phyloP scores from a whole-genome alignment of 257 asterid genomes.

The Jasminum sambac region DNA sequence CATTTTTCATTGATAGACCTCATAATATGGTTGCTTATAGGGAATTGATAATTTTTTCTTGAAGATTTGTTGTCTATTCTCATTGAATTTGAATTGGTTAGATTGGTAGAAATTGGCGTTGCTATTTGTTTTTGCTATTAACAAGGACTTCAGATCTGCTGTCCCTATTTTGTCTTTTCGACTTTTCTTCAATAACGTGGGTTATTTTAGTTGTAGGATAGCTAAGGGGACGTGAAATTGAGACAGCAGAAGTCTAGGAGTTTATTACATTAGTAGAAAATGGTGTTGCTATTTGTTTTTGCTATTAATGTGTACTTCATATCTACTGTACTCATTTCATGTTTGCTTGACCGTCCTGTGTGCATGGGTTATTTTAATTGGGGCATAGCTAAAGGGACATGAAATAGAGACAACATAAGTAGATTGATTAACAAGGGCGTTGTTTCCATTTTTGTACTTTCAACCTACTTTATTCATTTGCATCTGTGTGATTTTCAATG shows the following conservation, averaged over 20 bases:
- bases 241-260: too few relatives aligned
- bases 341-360: too few relatives aligned
- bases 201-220: too few relatives aligned
- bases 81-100: background rate
- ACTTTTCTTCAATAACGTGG: background rate
- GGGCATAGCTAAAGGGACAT: too few relatives aligned
- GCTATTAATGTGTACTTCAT: too few relatives aligned
- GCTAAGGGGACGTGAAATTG: too few relatives aligned
- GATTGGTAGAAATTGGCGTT: background rate
- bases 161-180: too few relatives aligned
- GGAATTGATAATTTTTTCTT: background rate
- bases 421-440: background rate
- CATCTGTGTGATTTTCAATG: background rate
- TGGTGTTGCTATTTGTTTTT: background rate
- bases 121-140: background rate
- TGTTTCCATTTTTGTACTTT: background rate
- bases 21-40: background rate
- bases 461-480: background rate
- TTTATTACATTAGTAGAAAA: background rate
- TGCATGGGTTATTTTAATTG: too few relatives aligned
- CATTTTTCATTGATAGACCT: background rate
- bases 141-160: background rate
- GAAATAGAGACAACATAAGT: too few relatives aligned
- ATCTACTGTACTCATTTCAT: too few relatives aligned
- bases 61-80: slow-evolving; percentile 2